Base-by-base conservation (phyloP, 2,329 filamentous ascomycete genomes). In the Cladophialophora exuberans region DNA sequence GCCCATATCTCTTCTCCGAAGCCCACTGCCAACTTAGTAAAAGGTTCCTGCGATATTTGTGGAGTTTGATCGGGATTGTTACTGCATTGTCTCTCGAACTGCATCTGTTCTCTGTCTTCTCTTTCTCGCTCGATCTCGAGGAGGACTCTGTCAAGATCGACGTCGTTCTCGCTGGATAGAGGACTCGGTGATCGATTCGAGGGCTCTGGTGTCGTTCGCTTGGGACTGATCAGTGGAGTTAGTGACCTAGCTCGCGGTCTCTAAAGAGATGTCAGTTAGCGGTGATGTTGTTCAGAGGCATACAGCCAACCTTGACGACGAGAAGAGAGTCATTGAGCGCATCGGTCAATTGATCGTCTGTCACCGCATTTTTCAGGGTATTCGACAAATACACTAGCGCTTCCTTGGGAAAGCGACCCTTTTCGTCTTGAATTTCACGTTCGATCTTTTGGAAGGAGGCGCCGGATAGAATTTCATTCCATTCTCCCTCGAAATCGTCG, bases 331-430 rank as follows among this genome's bases (percentile, higher is more conserved):
- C 31, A 10, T 36, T 10, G 25, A 54, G 15, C 20, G 49, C 38
- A 6, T 20, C 41, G 26, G 44, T 41, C 33, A 36, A 41, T 11
- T 38, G 25, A 11, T 54, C 41, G 33, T 52, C 45, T 20, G 18
- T 43, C 18, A 46, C 6, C 4, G 17, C 6, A 6, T 33, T 31
- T 26, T 45, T 49, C 33, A 49, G 17, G 6, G 26, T 22, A 18
- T 35, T 18, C 10, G 58, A 57, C 15, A 57, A 26, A 35, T 35
- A 18, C 10, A 42, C 17, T 41, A 61, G 35, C n/a, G 52, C 35
- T 20, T 59, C 57, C 50, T 50, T 56, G n/a, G 60, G 52, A n/a
- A 38, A 33, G 33, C 57, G 39, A 10, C 58, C 30, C 33, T 41
- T 61, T 36, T 61, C 58, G 6, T 36, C 13, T 23, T 33, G 28